Conservation (phyloP, 2,329 filamentous ascomycete species). For the Aspergillus fumigatiaffinis region DNA sequence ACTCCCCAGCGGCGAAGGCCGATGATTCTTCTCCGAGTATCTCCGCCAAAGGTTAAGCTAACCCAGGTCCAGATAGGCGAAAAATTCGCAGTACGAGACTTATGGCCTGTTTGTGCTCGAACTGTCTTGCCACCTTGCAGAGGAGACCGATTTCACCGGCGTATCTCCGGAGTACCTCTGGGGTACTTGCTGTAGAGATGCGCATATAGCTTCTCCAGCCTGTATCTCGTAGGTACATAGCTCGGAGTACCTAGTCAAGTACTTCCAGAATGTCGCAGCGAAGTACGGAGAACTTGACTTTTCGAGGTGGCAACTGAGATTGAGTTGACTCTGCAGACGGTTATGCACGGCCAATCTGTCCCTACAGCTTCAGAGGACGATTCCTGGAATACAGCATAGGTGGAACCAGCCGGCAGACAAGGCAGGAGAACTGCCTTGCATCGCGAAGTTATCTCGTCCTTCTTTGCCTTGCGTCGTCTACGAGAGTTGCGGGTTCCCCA, state of each 20-base stretch:
- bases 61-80: neutral
- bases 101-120: neutral
- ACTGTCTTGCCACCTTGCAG: neutral
- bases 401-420: neutral
- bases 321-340: neutral
- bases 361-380: no score
- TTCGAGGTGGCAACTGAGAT: neutral
- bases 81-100: neutral
- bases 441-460: neutral
- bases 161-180: no score
- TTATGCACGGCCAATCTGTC: no score
- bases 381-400: no score
- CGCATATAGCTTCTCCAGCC: no score
- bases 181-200: no score
- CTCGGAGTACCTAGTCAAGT: no score
- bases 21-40: no score
- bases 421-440: neutral
- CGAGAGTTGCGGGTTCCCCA: neutral
- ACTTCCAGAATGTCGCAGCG: neutral
- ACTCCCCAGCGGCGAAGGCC: no score
- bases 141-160: neutral
- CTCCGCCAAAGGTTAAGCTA: no score
- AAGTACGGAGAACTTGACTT: neutral
- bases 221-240: no score
- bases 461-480: no score